Evolutionary conservation across 2,329 filamentous ascomycete genomes (phyloP).

Genomic region (Microdochium paspali): DNA sequence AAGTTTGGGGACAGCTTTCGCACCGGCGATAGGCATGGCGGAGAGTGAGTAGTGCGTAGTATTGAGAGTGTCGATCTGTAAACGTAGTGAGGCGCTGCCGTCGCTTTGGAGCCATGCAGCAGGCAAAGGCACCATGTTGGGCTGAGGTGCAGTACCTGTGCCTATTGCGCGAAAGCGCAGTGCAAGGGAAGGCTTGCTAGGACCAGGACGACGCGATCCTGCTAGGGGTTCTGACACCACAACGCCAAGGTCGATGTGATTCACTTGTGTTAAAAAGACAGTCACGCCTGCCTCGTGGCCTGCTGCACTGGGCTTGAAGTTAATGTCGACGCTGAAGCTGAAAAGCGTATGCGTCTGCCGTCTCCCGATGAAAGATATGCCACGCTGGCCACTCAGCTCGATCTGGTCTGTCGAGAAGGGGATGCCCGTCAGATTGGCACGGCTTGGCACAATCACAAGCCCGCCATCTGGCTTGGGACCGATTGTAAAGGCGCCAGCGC

Average conservation of each 20-base stretch:
- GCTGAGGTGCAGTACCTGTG: conserved; percentile 8
- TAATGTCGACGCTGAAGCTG: conserved; percentile 18
- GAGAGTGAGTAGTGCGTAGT: conserved; percentile 19
- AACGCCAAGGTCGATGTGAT: conserved; percentile 22
- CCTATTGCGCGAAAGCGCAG: conserved; percentile 18
- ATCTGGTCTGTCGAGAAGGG: conserved; percentile 2
- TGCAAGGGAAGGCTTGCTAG: conserved; percentile 5
- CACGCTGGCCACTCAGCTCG: conserved; percentile 12
- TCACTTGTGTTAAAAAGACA: conserved; percentile 21
- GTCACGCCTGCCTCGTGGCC: conserved; percentile 22
- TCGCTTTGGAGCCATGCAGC: conserved; percentile 8
- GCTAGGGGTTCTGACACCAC: conserved; percentile 4
- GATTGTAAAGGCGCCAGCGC: conserved; percentile 12
- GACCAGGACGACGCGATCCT: conserved; percentile 1
- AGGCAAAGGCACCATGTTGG: conserved; percentile 12
- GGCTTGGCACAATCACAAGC: conserved; percentile 15
- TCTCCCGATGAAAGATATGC: conserved; percentile 19
- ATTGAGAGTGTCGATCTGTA: conserved; percentile 17
- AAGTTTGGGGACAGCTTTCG: conserved; percentile 7
- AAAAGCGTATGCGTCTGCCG: conserved; percentile 22
- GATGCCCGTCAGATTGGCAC: conserved; percentile 16
- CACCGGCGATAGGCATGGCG: conserved; percentile 10
- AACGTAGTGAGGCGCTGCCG: conserved; percentile 11
- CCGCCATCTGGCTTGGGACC: conserved; percentile 6
- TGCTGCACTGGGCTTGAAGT: conserved; percentile 11